Conservation (phyloP, 2,329 filamentous ascomycete species). For the Torrubiellomyces zombiae region DNA sequence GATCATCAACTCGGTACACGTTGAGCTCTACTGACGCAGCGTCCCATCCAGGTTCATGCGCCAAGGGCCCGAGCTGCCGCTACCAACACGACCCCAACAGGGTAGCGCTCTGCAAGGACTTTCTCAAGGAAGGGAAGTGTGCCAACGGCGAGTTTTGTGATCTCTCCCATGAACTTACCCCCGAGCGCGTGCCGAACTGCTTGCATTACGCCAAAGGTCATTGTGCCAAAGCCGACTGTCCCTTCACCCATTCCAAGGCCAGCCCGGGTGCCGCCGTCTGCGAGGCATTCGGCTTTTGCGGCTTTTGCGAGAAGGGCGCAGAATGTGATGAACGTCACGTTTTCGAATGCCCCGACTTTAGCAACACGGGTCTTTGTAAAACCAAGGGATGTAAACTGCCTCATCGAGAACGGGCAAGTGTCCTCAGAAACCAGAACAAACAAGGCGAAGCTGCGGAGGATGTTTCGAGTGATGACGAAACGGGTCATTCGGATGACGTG, state of each 20-base stretch:
- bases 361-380: constrained; percentile 74
- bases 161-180: constrained; percentile 71
- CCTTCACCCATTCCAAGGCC: constrained; percentile 71
- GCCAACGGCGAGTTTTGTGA: constrained; percentile 65
- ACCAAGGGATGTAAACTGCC: constrained; percentile 67
- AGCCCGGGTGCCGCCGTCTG: constrained; percentile 67
- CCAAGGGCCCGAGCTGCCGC: constrained; percentile 63
- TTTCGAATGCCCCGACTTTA: constrained; percentile 87
- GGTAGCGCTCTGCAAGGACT: constrained; percentile 81
- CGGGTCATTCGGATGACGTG: constrained; percentile 57
- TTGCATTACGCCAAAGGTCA: constrained; percentile 80
- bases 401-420: constrained; percentile 75
- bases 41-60: constrained; percentile 77
- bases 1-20: constrained; percentile 18
- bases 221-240: constrained; percentile 74
- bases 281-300: constrained; percentile 65
- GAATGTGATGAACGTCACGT: constrained; percentile 71
- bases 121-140: constrained; percentile 66
- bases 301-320: constrained; percentile 74
- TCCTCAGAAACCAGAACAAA: constrained; percentile 51
- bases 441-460: constrained; percentile 37
- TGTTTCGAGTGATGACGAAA: constrained; percentile 61
- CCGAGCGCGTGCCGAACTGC: constrained; percentile 76
- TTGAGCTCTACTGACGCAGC: constrained; percentile 28
- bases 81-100: constrained; percentile 73